These are phyloP conservation scores for Hemerocallis citrina DNA, from an alignment of 106 monocot species.

Conservation along the genomic window DNA sequence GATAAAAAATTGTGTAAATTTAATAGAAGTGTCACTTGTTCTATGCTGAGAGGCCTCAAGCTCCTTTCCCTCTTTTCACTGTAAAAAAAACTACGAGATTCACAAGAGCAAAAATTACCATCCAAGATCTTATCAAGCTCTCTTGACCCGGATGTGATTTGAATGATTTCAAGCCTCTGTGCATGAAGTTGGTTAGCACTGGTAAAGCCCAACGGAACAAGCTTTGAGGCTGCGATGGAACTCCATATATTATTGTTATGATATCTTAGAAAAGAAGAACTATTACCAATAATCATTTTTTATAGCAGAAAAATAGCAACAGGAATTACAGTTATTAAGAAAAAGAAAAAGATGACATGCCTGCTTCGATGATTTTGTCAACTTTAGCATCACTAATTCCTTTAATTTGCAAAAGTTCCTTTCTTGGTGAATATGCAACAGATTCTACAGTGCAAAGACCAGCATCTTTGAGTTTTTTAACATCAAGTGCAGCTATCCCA, in stretches of 20 bases:
- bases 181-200: conserved; percentile 99
- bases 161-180: conserved; percentile 91
- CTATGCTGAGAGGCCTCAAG: no score
- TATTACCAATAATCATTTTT: no score
- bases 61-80: no score
- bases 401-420: conserved; percentile 96
- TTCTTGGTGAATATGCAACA: conserved; percentile 87
- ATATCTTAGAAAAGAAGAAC: no score
- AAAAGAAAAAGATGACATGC: conserved; percentile 61
- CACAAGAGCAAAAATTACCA: conserved; percentile 30
- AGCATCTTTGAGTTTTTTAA: conserved; percentile 94
- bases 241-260: no score
- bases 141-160: conserved; percentile 90
- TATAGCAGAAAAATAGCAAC: no score
- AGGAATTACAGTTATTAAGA: no score
- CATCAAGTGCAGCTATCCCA: conserved; percentile 91
- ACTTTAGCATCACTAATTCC: conserved; percentile 99
- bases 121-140: conserved; percentile 96
- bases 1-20: no score
- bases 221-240: conserved; percentile 83
- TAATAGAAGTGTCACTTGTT: no score
- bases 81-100: conserved; percentile 17
- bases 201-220: conserved; percentile 92
- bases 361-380: conserved; percentile 99
- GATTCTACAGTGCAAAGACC: conserved; percentile 96